Evolutionary conservation across 495 filamentous ascomycete genomes (phyloP).

Genomic region (Neurospora sp.): DNA sequence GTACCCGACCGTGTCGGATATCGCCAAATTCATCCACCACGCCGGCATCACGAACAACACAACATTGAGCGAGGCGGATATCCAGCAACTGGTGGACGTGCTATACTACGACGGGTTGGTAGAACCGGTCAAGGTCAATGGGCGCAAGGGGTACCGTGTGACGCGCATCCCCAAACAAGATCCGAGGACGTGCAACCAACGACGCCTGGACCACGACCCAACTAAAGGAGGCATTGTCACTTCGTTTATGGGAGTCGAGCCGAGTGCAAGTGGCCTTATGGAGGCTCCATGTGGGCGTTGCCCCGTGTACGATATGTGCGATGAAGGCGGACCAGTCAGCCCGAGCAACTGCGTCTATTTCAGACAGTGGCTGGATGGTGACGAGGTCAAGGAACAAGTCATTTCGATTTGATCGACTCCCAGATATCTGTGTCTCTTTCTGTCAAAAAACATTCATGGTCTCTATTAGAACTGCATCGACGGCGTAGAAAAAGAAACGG

Average conservation of each 20-base stretch:
- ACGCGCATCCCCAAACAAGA: conserved; percentile 35
- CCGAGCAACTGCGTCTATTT: conserved; percentile 90
- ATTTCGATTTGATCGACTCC: not conserved
- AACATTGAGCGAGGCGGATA: conserved; percentile 54
- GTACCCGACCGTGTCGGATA: conserved; percentile 67
- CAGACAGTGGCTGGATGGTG: conserved; percentile 57
- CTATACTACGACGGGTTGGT: conserved; percentile 75
- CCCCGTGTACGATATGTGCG: conserved; percentile 88
- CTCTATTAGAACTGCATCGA: not conserved
- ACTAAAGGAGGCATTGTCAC: not conserved
- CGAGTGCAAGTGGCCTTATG: conserved; percentile 53
- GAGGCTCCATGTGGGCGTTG: conserved; percentile 86
- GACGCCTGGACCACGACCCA: conserved; percentile 30
- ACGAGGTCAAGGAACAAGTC: not conserved
- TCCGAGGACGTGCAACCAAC: conserved; percentile 20
- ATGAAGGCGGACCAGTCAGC: conserved; percentile 77
- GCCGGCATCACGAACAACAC: conserved; percentile 54
- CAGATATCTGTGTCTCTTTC: not conserved
- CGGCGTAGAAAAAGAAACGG: not conserved
- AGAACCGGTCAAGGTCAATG: conserved; percentile 41
- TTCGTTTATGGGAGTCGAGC: conserved; percentile 24
- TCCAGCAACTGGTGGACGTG: conserved; percentile 72
- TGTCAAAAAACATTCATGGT: not conserved
- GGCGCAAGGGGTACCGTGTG: conserved; percentile 37
- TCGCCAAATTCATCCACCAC: conserved; percentile 59